Base-by-base conservation (phyloP, 176 grass and related monocot species). In the Cenchrus americanus region DNA sequence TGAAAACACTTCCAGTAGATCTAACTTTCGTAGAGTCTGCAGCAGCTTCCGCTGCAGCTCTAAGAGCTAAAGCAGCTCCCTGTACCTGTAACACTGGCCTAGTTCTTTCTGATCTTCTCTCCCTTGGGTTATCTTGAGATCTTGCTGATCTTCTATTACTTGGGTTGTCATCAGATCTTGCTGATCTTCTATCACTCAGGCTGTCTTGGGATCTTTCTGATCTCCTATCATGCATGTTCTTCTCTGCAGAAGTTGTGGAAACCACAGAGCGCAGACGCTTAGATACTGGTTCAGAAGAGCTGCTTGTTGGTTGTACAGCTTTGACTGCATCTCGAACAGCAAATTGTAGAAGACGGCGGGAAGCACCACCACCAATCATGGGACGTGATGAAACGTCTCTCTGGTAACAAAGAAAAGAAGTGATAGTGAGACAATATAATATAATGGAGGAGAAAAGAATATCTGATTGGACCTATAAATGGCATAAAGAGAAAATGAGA, bases 251-350 rank as follows among this genome's bases (percentile, higher is more conserved):
- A 79, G 76, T 71, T 76, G 90, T 91, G 34, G 89, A 89, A 24
- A 98, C 91, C 73, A 95, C 92, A 77, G 92, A 98, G 46, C 85
- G 88, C 67, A 98, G 62, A 37, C 85, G 82, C 83, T 98, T 98
- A 32, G 86, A 86, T 84, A 87, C 83, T 91, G 88, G 84, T 74
- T 94, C 92, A 43, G 19, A 72, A 78, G 69, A 76, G 47, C n/a
- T 80, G 15, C 57, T 91, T 42, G 81, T 76, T 70, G 90, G 90
- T 66, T 92, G 90, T 73, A 94, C 88, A 77, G 86, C 88, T 88
- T 92, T 94, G 65, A 97, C 92, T 87, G 88, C 92, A 97, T 97
- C 94, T 77, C 90, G 90, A 89, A 97, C 92, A 72, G 92, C 92
- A 32, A 94, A 97, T 57, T 97, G 92, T 50, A 97, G 90, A 91